These are phyloP conservation scores for Nepenthes gracilis DNA, from an alignment of 148 eudicot species.

Conservation along the genomic window DNA sequence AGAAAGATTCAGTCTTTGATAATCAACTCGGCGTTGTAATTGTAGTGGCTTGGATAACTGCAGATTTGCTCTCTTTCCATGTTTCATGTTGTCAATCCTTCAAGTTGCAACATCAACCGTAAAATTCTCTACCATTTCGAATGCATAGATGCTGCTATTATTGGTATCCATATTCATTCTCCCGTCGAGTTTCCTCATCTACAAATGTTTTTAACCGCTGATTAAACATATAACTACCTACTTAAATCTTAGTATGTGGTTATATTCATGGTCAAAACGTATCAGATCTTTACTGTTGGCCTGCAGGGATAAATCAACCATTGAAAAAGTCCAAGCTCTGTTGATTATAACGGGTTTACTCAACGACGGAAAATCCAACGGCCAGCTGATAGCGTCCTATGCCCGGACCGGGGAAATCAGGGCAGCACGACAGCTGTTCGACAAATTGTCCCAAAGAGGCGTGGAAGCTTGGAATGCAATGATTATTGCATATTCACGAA, in stretches of 20 bases:
- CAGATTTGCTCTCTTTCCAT: too few species aligned
- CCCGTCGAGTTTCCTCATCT: background rate
- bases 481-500: slow-evolving; percentile 38
- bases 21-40: too few species aligned
- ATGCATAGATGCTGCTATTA: too few species aligned
- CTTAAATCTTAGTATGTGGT: slow-evolving; percentile 10
- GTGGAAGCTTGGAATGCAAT: slow-evolving; percentile 65
- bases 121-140: too few species aligned
- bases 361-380: slow-evolving; percentile 19
- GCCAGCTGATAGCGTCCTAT: slow-evolving; percentile 45
- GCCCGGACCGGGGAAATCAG: slow-evolving; percentile 28
- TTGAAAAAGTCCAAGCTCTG: slow-evolving; percentile 44
- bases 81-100: too few species aligned
- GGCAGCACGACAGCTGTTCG: slow-evolving; percentile 49
- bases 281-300: slow-evolving; percentile 26
- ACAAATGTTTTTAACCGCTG: background rate
- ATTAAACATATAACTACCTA: background rate
- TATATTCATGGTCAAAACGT: slow-evolving; percentile 15
- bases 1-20: too few species aligned
- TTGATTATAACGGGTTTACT: slow-evolving; percentile 32
- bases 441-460: slow-evolving; percentile 39
- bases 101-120: too few species aligned
- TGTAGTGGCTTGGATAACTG: too few species aligned
- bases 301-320: slow-evolving; percentile 26
- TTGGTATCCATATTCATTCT: background rate